These are phyloP conservation scores for Paraleonurus japonicus DNA, from an alignment of 257 asterid genomes.

Conservation along the genomic window DNA sequence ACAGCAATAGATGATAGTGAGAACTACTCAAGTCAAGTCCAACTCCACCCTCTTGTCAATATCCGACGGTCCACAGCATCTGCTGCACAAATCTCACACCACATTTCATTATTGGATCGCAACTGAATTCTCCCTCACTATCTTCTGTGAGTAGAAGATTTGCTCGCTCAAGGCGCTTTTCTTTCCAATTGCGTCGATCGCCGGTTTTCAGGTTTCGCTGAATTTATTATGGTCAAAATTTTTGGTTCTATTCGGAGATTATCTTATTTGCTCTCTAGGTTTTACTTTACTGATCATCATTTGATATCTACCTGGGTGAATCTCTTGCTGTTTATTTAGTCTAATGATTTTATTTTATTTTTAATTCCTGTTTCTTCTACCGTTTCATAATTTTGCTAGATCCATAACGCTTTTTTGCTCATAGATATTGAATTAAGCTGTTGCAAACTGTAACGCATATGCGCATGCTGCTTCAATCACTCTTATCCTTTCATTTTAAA, in stretches of 20 bases:
- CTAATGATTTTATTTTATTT: not conserved
- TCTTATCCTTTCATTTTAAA: not conserved
- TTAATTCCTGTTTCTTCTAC: not conserved
- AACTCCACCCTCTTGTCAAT: not conserved
- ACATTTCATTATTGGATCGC: not conserved
- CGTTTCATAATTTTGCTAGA: not conserved
- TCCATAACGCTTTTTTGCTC: not conserved
- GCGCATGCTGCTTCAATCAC: conserved; percentile 1
- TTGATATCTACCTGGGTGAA: not conserved
- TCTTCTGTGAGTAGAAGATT: not conserved
- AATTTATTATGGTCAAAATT: not conserved
- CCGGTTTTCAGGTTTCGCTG: conserved; percentile 13
- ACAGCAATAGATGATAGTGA: too few relatives aligned
- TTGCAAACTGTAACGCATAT: not conserved
- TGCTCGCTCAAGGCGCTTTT: not conserved
- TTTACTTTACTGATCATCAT: not conserved
- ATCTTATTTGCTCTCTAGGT: not conserved
- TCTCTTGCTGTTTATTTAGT: not conserved
- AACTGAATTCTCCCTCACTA: not conserved
- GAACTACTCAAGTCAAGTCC: not conserved
- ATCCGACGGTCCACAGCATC: conserved; percentile 15
- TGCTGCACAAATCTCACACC: conserved; percentile 11
- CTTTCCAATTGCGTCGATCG: not conserved
- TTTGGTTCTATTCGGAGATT: not conserved
- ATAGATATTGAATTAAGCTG: not conserved